phyloP scores from a whole-genome alignment of 2,329 filamentous ascomycete species.

The Talaromyces amestolkiae region DNA sequence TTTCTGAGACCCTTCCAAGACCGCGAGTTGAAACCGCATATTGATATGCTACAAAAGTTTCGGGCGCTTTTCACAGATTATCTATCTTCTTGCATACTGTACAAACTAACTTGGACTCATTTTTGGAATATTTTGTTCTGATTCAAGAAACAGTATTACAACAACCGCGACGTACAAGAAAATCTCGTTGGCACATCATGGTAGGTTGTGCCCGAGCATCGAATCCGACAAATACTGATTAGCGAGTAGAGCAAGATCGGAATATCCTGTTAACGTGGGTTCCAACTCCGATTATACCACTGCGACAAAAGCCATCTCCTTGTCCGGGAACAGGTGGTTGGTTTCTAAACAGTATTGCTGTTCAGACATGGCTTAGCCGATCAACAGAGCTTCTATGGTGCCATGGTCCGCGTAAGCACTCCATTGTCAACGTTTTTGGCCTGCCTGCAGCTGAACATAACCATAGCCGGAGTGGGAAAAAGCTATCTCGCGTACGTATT shows the following conservation, averaged over 20 bases:
- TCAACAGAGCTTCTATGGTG: slow-evolving; percentile 13
- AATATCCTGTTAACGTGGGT: neutral
- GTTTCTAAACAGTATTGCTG: neutral
- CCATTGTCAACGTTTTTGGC: neutral
- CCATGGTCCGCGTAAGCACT: slow-evolving; percentile 6
- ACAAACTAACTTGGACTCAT: neutral
- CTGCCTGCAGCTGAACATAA: neutral
- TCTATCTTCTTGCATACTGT: slow-evolving; percentile 11
- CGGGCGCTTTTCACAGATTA: slow-evolving; percentile 10
- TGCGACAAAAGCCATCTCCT: neutral
- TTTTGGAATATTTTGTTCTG: neutral
- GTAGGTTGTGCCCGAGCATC: neutral
- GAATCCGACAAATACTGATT: neutral
- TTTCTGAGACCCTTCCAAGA: slow-evolving; percentile 9
- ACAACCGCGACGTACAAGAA: neutral
- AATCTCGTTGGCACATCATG: neutral
- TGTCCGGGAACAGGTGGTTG: slow-evolving; percentile 8
- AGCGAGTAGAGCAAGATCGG: neutral
- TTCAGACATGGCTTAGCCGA: slow-evolving; percentile 3
- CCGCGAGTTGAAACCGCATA: slow-evolving; percentile 1
- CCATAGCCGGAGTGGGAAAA: neutral
- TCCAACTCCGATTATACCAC: neutral
- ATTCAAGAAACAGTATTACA: neutral
- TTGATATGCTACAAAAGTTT: slow-evolving; percentile 10
- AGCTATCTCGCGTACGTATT: slow-evolving; percentile 5